Evolutionary conservation across 108 stramenopile species (phyloP), one percentile per base, ranked within the genome.

Genomic region (Nitzschia palea): DNA sequence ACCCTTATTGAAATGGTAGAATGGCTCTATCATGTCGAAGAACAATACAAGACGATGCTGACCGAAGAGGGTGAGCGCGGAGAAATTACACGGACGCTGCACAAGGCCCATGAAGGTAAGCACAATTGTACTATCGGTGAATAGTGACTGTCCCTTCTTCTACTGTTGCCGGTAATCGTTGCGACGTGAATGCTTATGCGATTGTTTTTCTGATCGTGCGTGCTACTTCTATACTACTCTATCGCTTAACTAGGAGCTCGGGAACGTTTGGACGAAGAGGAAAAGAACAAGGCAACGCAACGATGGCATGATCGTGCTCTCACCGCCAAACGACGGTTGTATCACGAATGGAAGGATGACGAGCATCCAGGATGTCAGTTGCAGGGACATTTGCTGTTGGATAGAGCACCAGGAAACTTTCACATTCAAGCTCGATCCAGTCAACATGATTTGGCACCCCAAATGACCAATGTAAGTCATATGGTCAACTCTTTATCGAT

Each of bases 341-440:
- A 72, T 52, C 44, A 82, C 44, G 73, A 69, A 17, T 75, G 76
- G 67, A 54, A 53, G 9, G 89, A 90, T 9, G 42, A 55, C 12
- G 92, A 92, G n/a, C 93, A 95, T 74, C 94, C 96, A 1, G 96
- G 92, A 4, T 97, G 96, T 53, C 85, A 86, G 61, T 62, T 95
- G 3, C 74, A 81, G 9, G 94, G 94, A 10, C 73, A 85, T 55
- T 67, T 95, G n/a, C 23, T 87, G 67, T 84, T 97, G 10, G 94
- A 97, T 80, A 88, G 96, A 14, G 96, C 95, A 3, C 98, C 98
- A 32, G 98, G 98, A 1, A 96, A 97, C 75, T 98, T 98, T 70
- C 87, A 94, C 62, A 90, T 98, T 62, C 88, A 94, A 53, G 89
- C 90, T 3, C 48, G 81, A 37, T 90, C 89, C 14, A 73, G 70